A percentile compares a stretch with the other conserved stretches of the same genome.
phyloP scores from a whole-genome alignment of 2,329 filamentous ascomycete genomes.

The Hypoxylon sp. region DNA sequence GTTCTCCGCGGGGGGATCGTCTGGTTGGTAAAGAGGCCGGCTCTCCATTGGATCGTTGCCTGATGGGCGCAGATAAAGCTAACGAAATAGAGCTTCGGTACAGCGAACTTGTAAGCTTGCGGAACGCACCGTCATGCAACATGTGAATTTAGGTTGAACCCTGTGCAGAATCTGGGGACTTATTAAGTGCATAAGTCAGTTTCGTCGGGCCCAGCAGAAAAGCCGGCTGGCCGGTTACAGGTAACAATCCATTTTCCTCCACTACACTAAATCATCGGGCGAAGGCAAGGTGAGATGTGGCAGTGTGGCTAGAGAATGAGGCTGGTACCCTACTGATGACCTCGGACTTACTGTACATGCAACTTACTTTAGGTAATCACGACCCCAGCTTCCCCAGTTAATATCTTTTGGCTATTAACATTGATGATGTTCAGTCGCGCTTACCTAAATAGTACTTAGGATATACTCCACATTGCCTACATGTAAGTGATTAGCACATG shows the following conservation, averaged over 20 bases:
- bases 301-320: slow-evolving; percentile 13
- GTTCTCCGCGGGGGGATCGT: slow-evolving; percentile 26
- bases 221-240: not conserved
- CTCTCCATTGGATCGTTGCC: slow-evolving; percentile 28
- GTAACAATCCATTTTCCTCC: not conserved
- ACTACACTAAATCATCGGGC: not conserved
- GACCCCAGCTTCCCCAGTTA: slow-evolving; percentile 2
- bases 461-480: not conserved
- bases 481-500: slow-evolving; percentile 16
- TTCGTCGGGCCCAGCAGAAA: not conserved
- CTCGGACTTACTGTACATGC: not conserved
- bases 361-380: not conserved
- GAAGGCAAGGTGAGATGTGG: slow-evolving; percentile 5
- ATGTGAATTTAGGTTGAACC: slow-evolving; percentile 35
- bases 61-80: slow-evolving; percentile 24
- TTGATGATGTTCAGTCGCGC: slow-evolving; percentile 8
- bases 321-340: not conserved
- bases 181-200: slow-evolving; percentile 21
- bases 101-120: slow-evolving; percentile 32
- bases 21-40: slow-evolving; percentile 17
- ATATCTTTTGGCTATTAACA: slow-evolving; percentile 4
- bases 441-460: slow-evolving; percentile 31
- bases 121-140: slow-evolving; percentile 38
- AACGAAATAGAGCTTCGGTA: slow-evolving; percentile 28
- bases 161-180: slow-evolving; percentile 37